Evolutionary conservation across 129 eudicot genomes (phyloP).

Genomic region (Ambrosia trifida): DNA sequence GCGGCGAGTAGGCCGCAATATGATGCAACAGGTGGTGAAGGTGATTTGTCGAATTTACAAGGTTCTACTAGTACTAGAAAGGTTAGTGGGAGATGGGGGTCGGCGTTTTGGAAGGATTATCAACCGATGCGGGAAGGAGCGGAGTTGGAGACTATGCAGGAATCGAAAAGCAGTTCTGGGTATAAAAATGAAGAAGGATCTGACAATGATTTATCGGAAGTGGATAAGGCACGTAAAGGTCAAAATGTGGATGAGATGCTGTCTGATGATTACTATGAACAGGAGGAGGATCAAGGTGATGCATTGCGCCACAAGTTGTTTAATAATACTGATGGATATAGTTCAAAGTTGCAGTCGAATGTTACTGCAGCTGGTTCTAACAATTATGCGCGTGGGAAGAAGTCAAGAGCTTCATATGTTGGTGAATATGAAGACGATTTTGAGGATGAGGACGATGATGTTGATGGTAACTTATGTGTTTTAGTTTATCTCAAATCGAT

Average conservation of each 20-base stretch:
- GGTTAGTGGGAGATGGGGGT: conserved; percentile 67
- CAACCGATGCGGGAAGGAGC: conserved; percentile 47
- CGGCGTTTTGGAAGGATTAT: conserved; percentile 74
- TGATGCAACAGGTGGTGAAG: conserved; percentile 32
- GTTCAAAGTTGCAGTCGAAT: conserved; percentile 33
- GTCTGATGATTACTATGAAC: conserved; percentile 95
- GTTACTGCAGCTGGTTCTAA: conserved; percentile 30
- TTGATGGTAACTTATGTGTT: conserved; percentile 42
- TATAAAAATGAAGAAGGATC: conserved; percentile 59
- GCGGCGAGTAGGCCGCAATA: conserved; percentile 22
- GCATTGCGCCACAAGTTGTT: conserved; percentile 44
- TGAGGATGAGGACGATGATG: conserved; percentile 67
- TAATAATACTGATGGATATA: conserved; percentile 41
- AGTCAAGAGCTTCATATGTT: conserved; percentile 43
- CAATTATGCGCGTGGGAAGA: conserved; percentile 38
- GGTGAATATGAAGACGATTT: conserved; percentile 36
- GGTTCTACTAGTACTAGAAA: conserved; percentile 40
- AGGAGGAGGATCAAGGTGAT: conserved; percentile 78
- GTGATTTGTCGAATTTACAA: conserved; percentile 35
- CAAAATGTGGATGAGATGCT: conserved; percentile 70
- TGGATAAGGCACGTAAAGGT: conserved; percentile 43
- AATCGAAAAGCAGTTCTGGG: conserved; percentile 78
- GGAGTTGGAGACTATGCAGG: conserved; percentile 62
- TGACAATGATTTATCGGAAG: conserved; percentile 46
- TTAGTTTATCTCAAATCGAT: neutral